Evolutionary conservation across 768 basidiomycete species (phyloP).

Genomic region (Serendipita sp.): DNA sequence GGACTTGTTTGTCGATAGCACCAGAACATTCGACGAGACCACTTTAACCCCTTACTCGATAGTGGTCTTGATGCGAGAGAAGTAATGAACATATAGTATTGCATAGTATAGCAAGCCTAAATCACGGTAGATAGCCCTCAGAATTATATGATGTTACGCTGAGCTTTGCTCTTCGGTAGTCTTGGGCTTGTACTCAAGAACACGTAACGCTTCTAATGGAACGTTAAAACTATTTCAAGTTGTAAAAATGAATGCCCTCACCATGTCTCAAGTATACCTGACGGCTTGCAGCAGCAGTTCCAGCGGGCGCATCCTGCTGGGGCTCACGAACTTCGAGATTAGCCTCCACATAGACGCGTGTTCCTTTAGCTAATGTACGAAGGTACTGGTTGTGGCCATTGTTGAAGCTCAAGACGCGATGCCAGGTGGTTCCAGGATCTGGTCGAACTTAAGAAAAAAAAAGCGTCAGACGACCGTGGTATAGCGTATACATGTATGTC

Average conservation of each 20-base stretch:
- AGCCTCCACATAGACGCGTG: slow-evolving; percentile 69
- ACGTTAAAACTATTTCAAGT: background rate
- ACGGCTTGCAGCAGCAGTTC: slow-evolving; percentile 54
- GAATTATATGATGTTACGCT: no score
- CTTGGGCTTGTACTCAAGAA: background rate
- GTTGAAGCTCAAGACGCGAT: slow-evolving; percentile 61
- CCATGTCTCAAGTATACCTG: slow-evolving; percentile 76
- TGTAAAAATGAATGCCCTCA: slow-evolving; percentile 20
- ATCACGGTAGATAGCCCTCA: background rate
- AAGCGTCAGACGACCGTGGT: no score
- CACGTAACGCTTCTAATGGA: slow-evolving; percentile 2
- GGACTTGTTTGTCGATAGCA: slow-evolving; percentile 35
- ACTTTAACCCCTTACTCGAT: no score
- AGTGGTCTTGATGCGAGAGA: no score
- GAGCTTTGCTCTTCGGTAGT: background rate
- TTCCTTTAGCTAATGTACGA: slow-evolving; percentile 47
- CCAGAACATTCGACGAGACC: slow-evolving; percentile 10
- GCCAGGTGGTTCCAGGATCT: slow-evolving; percentile 49
- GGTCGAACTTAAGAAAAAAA: slow-evolving; percentile 40
- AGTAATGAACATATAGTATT: background rate
- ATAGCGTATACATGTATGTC: background rate
- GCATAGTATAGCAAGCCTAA: background rate
- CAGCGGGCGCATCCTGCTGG: slow-evolving; percentile 46
- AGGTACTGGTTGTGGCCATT: slow-evolving; percentile 47
- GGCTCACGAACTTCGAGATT: slow-evolving; percentile 52